These are phyloP conservation scores for Lotmaria passim DNA, from an alignment of 208 protist genomes.

Conservation along the genomic window DNA sequence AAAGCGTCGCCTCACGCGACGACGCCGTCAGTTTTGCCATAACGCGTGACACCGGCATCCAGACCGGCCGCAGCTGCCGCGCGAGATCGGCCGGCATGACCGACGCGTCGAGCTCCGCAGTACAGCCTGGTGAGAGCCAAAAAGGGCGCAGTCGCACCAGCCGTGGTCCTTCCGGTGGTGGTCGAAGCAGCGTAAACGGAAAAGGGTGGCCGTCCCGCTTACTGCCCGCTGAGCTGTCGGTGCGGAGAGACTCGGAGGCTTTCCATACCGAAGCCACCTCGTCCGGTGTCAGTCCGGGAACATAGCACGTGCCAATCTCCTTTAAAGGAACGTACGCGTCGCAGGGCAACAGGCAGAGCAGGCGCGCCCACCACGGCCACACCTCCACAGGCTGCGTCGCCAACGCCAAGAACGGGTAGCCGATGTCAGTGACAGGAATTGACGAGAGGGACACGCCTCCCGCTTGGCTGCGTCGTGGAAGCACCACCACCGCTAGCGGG, in stretches of 20 bases:
- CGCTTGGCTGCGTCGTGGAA: too few species aligned
- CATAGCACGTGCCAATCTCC: neutral
- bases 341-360: constrained; percentile 34
- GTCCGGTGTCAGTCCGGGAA: neutral
- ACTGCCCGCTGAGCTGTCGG: neutral
- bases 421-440: constrained; percentile 17
- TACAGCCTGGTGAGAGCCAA: constrained; percentile 67
- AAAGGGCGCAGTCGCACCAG: constrained; percentile 71
- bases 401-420: constrained; percentile 28
- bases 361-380: constrained; percentile 36
- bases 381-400: constrained; percentile 22
- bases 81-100: constrained; percentile 36
- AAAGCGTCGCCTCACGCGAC: constrained; percentile 18
- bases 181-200: constrained; percentile 23
- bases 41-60: constrained; percentile 53
- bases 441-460: constrained; percentile 15
- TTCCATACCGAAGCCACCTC: constrained; percentile 17
- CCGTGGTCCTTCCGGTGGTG: neutral
- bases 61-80: constrained; percentile 58
- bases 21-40: constrained; percentile 35
- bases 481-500: too few species aligned
- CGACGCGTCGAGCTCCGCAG: constrained; percentile 36
- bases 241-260: neutral
- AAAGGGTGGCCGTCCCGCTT: constrained; percentile 13
- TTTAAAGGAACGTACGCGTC: constrained; percentile 20